Conservation (phyloP, 179 eudicot species). For the Beta corolliflora region DNA sequence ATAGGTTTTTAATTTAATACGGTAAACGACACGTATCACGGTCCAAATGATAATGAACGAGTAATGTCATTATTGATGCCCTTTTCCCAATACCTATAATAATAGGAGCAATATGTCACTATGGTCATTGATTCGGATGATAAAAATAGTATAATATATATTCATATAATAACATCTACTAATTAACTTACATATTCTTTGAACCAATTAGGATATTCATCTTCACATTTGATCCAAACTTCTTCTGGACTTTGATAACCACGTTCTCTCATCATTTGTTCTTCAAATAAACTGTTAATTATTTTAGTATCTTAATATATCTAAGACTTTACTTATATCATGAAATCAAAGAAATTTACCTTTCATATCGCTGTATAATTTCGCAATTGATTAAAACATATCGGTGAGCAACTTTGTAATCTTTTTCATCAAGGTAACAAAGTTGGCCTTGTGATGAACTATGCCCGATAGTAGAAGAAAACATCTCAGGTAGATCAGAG, state of each 20-base stretch:
- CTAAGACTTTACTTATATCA: too few species aligned
- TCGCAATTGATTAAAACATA: neutral
- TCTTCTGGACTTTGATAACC: neutral
- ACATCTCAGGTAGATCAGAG: too few species aligned
- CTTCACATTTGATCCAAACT: conserved; percentile 7
- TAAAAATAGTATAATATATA: neutral
- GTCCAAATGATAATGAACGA: too few species aligned
- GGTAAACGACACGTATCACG: too few species aligned
- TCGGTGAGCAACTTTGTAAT: too few species aligned
- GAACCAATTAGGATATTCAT: neutral
- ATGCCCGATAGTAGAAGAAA: too few species aligned
- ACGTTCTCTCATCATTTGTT: neutral
- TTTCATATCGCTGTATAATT: conserved; percentile 1
- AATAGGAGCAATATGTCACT: neutral
- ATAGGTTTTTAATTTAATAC: too few species aligned
- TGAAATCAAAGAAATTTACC: neutral
- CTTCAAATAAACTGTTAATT: conserved; percentile 5
- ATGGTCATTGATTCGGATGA: neutral
- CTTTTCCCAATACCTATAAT: too few species aligned
- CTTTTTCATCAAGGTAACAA: too few species aligned
- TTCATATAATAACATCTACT: too few species aligned
- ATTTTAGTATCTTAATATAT: neutral
- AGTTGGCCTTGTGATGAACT: too few species aligned
- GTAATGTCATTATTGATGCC: too few species aligned
- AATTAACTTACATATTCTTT: neutral